Conservation (phyloP, 352 stramenopile genomes). For the Phytophthora idaei region DNA sequence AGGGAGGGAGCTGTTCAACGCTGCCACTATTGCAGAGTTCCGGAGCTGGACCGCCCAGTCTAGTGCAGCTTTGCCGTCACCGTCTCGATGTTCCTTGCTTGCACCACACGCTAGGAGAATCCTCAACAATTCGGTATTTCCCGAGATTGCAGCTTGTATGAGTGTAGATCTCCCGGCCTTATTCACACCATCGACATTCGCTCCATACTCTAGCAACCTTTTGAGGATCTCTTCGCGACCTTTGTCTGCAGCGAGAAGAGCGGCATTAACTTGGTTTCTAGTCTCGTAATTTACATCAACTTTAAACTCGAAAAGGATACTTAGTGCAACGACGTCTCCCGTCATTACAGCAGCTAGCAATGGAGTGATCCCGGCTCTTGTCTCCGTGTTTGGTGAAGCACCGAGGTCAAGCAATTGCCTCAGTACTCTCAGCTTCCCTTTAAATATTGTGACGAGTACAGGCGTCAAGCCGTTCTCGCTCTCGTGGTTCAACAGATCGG, state of each 20-base stretch:
- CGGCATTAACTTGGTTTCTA: slow-evolving; percentile 32
- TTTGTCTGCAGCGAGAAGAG: slow-evolving; percentile 62
- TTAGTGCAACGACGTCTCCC: slow-evolving; percentile 50
- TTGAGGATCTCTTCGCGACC: slow-evolving; percentile 43
- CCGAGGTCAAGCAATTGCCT: slow-evolving; percentile 57
- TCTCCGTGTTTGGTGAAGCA: slow-evolving; percentile 50
- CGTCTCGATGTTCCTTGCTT: slow-evolving; percentile 34
- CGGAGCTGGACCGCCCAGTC: slow-evolving; percentile 43
- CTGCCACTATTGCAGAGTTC: slow-evolving; percentile 32
- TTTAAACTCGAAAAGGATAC: slow-evolving; percentile 55
- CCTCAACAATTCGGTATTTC: slow-evolving; percentile 42
- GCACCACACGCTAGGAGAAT: slow-evolving; percentile 53
- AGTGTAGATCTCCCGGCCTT: slow-evolving; percentile 38
- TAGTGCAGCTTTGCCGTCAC: slow-evolving; percentile 32
- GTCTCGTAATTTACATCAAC: slow-evolving; percentile 48
- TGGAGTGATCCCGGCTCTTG: slow-evolving; percentile 51
- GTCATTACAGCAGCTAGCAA: slow-evolving; percentile 53
- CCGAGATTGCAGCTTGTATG: slow-evolving; percentile 54
- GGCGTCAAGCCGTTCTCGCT: slow-evolving; percentile 64
- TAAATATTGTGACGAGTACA: slow-evolving; percentile 53
- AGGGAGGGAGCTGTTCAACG: slow-evolving; percentile 36
- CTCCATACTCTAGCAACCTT: slow-evolving; percentile 45
- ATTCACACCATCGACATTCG: slow-evolving; percentile 43
- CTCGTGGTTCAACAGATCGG: slow-evolving; percentile 49
- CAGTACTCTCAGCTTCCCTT: slow-evolving; percentile 38